Percentiles rank a stretch among this genome's conserved stretches.
These are phyloP conservation scores for Aaosphaeria pasadenensis DNA, from an alignment of 2,329 filamentous ascomycete species.

Conservation along the genomic window DNA sequence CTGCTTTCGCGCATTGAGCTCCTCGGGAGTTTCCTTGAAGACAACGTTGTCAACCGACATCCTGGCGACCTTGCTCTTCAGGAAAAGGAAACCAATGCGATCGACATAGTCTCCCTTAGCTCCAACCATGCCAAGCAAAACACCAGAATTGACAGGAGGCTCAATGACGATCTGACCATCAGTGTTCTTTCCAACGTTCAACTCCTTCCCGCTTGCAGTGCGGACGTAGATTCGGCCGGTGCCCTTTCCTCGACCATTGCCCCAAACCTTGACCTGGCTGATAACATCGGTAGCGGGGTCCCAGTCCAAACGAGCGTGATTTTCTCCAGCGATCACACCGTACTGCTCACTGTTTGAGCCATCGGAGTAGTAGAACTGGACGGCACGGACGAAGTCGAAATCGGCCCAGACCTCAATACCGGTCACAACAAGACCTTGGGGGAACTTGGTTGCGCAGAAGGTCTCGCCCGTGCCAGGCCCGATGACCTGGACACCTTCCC, in stretches of 20 bases:
- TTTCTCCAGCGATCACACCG: constrained; percentile 11
- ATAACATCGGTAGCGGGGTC: constrained; percentile 10
- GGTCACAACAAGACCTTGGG: constrained; percentile 10
- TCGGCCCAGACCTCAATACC: constrained; percentile 12
- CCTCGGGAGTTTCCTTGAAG: constrained; percentile 15
- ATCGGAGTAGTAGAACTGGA: constrained; percentile 17
- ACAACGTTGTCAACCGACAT: constrained; percentile 9
- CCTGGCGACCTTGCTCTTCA: constrained; percentile 13
- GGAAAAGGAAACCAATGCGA: constrained; percentile 11
- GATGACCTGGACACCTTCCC: neutral
- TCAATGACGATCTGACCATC: constrained; percentile 9
- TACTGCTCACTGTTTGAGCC: constrained; percentile 8
- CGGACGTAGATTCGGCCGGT: constrained; percentile 12
- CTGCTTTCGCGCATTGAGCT: constrained; percentile 10
- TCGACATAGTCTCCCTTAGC: constrained; percentile 5
- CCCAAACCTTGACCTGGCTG: constrained; percentile 12
- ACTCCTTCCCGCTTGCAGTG: constrained; percentile 8
- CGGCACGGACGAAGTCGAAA: constrained; percentile 5
- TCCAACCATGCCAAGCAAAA: constrained; percentile 14
- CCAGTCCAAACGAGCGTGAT: constrained; percentile 11
- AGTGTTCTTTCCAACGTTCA: constrained; percentile 15
- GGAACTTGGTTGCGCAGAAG: constrained; percentile 14
- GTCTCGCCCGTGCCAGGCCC: neutral
- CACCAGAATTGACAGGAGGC: constrained; percentile 9
- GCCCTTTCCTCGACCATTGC: constrained; percentile 9